A percentile compares a stretch with the other conserved stretches of the same genome.
Conservation (phyloP, 176 grass and related monocot species). For the Musa troglodytarum region DNA sequence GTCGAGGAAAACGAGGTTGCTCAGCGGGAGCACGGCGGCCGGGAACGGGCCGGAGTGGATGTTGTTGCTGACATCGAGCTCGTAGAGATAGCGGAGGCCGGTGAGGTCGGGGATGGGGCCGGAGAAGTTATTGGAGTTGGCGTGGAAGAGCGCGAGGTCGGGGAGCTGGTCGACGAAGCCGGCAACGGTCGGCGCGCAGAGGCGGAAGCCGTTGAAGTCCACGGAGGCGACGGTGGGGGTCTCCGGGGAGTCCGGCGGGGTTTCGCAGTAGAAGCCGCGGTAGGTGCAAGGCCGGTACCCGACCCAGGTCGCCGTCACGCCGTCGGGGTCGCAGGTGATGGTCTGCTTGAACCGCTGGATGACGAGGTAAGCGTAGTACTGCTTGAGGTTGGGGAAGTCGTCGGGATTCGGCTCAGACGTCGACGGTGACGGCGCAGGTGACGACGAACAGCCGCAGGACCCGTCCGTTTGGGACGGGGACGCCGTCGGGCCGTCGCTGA, state of each 20-base stretch:
- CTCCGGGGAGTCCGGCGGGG: neutral
- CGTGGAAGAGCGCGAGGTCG: slow-evolving; percentile 18
- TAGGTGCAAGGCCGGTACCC: slow-evolving; percentile 1
- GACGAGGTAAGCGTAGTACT: slow-evolving; percentile 6
- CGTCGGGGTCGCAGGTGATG: slow-evolving; percentile 9
- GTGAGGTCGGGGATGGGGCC: slow-evolving; percentile 5
- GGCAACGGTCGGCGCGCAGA: neutral
- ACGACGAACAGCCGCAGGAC: neutral
- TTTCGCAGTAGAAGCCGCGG: slow-evolving; percentile 9
- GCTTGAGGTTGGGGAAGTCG: neutral
- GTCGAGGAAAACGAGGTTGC: slow-evolving; percentile 16
- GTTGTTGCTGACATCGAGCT: slow-evolving; percentile 24
- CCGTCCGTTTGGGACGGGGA: no score
- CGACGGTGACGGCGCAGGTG: neutral
- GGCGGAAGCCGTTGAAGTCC: slow-evolving; percentile 22
- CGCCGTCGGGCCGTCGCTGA: no score
- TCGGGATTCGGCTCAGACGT: neutral
- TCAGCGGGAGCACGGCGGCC: neutral
- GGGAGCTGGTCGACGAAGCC: slow-evolving; percentile 14
- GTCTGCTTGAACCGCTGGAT: slow-evolving; percentile 7
- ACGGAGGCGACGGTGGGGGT: slow-evolving; percentile 17
- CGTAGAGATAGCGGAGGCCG: slow-evolving; percentile 6
- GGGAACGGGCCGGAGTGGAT: slow-evolving; percentile 7
- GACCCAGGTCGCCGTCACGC: neutral
- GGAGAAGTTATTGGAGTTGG: slow-evolving; percentile 25